Base-by-base conservation (phyloP, 352 stramenopile genomes). In the Phytopythium delawarense region DNA sequence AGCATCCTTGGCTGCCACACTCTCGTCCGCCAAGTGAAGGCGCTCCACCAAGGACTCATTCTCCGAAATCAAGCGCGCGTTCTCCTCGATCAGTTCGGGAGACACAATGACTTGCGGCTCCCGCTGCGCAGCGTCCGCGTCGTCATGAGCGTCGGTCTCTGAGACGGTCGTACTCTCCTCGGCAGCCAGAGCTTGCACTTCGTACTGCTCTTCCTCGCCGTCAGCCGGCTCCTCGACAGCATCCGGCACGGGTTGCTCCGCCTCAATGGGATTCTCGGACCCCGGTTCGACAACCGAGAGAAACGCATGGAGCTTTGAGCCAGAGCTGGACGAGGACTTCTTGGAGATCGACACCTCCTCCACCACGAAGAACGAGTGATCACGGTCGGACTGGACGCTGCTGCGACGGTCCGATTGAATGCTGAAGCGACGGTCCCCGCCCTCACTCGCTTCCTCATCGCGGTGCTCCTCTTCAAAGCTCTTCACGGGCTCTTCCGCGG, bases 271-370 rank as follows among this genome's bases (percentile, higher is more conserved):
- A 30, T 40, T 34, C 45, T 57, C 49, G 46, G 59, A 25, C 7
- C 57, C 62, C 20, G 71, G 65, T 35, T 86, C 76, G 11, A 86
- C 78, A 2, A 72, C 69, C 30, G 76, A 73, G 54, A 87, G 58
- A 63, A 87, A 87, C 9, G 77, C 79, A 48, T 82, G 67, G 34
- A 87, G 62, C 66, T 87, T 89, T 21, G 73, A 63, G 50, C 60
- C 82, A 28, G 69, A 73, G 35, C n/a, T 44, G 13, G 69, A 73
- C 21, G 66, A 32, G 7, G 75, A 63, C 16, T 67, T 60, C 34
- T 71, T 66, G 32, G 62, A 55, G 12, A 74, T 23, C 13, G 65
- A 72, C 13, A 72, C 69, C 32, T 75, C 69, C 30, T 75, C 69
- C 28, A 75, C 69, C 6, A 75, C 69, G 25, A 75, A 75, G 65